phyloP scores from a whole-genome alignment of 176 grass and related monocot genomes.

The bread wheat (Triticum aestivum) region DNA sequence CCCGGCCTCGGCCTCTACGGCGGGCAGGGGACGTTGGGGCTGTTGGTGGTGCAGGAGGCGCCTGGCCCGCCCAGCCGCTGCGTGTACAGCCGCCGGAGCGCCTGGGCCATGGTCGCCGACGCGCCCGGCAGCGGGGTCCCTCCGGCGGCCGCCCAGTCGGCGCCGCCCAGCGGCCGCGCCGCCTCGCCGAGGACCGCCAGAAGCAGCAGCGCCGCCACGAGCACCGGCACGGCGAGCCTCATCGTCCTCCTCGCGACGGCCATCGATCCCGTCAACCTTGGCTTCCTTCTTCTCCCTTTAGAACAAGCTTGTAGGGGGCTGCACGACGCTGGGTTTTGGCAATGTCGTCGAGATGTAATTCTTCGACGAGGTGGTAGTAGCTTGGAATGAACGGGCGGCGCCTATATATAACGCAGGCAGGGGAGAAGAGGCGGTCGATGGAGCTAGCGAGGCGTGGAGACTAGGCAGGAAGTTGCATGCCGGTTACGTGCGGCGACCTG shows the following conservation, averaged over 20 bases:
- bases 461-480: slow-evolving; percentile 10
- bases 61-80: slow-evolving; percentile 41
- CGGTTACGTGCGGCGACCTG: slow-evolving; percentile 39
- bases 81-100: slow-evolving; percentile 42
- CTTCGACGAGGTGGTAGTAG: no score
- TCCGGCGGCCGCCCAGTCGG: neutral
- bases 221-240: neutral
- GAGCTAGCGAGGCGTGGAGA: no score
- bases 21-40: slow-evolving; percentile 48
- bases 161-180: slow-evolving; percentile 32
- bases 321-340: neutral
- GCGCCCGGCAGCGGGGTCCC: neutral
- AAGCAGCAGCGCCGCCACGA: slow-evolving; percentile 14
- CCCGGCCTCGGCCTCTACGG: neutral
- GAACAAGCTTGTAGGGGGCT: neutral
- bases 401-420: slow-evolving; percentile 27
- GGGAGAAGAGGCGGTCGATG: neutral
- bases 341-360: neutral
- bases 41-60: slow-evolving; percentile 42
- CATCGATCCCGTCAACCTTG: neutral
- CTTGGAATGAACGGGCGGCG: neutral
- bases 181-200: slow-evolving; percentile 20
- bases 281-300: neutral
- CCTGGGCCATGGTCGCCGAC: slow-evolving; percentile 22
- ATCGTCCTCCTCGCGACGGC: neutral